Evolutionary conservation across 2,329 filamentous ascomycete species (phyloP), one percentile per base, ranked within the genome.

Genomic region (Cladophialophora immunda): DNA sequence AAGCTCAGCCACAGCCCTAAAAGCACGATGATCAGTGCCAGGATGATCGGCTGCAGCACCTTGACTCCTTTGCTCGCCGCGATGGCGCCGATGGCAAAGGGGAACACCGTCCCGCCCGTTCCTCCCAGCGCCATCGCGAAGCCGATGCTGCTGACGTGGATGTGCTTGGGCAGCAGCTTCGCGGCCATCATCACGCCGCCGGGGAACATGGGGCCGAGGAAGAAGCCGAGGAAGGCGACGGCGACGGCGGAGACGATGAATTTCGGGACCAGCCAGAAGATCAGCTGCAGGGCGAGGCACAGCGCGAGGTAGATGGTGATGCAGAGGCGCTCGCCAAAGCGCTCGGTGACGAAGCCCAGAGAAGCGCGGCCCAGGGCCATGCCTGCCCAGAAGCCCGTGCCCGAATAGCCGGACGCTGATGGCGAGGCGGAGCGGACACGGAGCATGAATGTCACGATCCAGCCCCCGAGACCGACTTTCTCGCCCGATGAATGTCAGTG

Each of bases 391-490:
- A 93, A 73, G 1, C 72, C 89, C 0, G 92, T 94, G 0, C 89
- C 89, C 0, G 87, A 88, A 80, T 95, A 87, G 2, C 92, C 92
- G 36, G 90, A 89, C 1, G 88, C 84, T 74, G 95, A 94, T 0
- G 87, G 81, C 27, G 82, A 84, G 3, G 89, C 92, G 41, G 89
- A 78, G 15, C 93, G 86, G 27, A 93, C 89, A 22, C 86, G 82
- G n/a, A 94, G 87, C 92, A 97, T 96, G 76, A 97, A 96, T 6
- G 70, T 72, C 59, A 92, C 89, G 68, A 94, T 88, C 91, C 90
- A 93, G 32, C 90, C 90, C 19, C 88, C 88, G 1, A 91, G 80
- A 25, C 70, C 70, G 54, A 71, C 70, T 70, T 15, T 25, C 3
- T 3, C 13, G 55, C 5, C 1, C 27, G 34, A 25, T 25, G 41